These are phyloP conservation scores for Inga leiocalycina DNA, from an alignment of 306 rosid species.

Conservation along the genomic window DNA sequence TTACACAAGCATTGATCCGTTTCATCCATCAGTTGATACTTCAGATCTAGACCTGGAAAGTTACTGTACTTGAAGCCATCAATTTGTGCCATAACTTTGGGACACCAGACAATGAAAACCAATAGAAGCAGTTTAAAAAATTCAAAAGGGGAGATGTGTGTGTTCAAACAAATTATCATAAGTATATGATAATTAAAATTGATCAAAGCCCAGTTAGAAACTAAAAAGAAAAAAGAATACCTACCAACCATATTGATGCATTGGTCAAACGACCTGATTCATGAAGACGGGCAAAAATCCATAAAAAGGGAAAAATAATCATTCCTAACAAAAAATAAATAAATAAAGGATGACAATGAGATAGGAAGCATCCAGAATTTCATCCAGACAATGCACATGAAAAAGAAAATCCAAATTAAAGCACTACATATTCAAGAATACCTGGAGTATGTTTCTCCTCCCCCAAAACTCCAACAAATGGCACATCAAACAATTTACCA, in stretches of 20 bases:
- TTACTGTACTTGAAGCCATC: neutral
- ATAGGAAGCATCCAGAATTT: neutral
- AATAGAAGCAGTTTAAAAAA: neutral
- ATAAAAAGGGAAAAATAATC: neutral
- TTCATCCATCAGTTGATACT: neutral
- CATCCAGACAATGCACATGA: neutral
- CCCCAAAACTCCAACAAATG: conserved; percentile 41
- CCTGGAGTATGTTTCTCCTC: conserved; percentile 60
- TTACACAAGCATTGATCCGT: neutral
- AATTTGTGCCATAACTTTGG: neutral
- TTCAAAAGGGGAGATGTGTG: neutral
- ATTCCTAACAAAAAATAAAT: neutral
- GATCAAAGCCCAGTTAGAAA: neutral
- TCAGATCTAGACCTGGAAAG: neutral
- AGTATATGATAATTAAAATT: neutral
- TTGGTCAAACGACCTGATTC: neutral
- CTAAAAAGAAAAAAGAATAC: neutral
- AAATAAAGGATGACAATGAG: neutral
- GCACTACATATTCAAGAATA: conserved; percentile 29
- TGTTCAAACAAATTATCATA: neutral
- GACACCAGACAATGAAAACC: conserved; percentile 4
- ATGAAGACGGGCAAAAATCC: neutral
- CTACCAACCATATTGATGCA: neutral
- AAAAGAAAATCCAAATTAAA: neutral
- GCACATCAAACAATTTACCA: conserved; percentile 52